Conservation (phyloP, 176 grass and related monocot genomes). For the Poa annua region DNA sequence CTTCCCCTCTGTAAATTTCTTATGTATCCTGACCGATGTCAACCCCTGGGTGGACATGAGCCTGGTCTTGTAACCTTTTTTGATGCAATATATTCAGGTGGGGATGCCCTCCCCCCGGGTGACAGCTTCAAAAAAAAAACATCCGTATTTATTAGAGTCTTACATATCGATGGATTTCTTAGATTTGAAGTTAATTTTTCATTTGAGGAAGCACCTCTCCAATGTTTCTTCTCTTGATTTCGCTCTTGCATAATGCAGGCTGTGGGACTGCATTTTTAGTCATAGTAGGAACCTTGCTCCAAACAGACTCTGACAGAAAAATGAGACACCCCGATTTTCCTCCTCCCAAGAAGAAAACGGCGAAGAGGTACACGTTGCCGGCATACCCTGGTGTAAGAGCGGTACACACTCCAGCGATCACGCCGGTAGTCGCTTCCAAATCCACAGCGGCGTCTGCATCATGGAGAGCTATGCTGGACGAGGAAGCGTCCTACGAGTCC, state of each 20-base stretch:
- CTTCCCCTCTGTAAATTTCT: no score
- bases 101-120: no score
- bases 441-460: neutral
- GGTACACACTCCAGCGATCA: neutral
- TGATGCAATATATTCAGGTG: no score
- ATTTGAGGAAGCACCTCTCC: no score
- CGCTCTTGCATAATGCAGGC: neutral
- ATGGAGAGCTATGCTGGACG: neutral
- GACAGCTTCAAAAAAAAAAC: no score
- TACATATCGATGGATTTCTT: no score
- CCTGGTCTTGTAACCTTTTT: no score
- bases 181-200: no score
- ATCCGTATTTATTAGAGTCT: no score
- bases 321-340: neutral
- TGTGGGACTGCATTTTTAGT: neutral
- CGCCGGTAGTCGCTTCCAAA: neutral
- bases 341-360: neutral
- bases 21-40: no score
- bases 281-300: neutral
- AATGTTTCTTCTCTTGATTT: no score
- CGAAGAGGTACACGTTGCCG: neutral
- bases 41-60: no score
- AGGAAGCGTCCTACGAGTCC: neutral
- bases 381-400: neutral
- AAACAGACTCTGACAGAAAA: neutral